Percentiles rank a stretch among this genome's conserved stretches.
Evolutionary conservation across 495 filamentous ascomycete species (phyloP).

Genomic region (Lindgomyces ingoldianus): DNA sequence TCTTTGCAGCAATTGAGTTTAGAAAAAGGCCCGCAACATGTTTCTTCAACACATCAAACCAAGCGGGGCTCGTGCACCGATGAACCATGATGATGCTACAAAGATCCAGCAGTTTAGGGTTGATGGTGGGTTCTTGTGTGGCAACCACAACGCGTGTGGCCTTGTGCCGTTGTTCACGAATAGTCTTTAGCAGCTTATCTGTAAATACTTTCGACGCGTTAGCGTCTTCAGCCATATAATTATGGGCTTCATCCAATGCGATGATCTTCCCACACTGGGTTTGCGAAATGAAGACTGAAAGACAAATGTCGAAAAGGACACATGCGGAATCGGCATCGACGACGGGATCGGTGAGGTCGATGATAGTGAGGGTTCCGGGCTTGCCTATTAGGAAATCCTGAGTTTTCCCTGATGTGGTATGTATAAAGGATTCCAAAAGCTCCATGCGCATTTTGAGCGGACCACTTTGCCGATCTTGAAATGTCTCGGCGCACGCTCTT

Average conservation of each 20-base stretch:
- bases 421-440: constrained; percentile 50
- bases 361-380: constrained; percentile 64
- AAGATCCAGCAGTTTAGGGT: constrained; percentile 65
- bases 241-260: constrained; percentile 62
- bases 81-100: constrained; percentile 76
- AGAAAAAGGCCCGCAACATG: constrained; percentile 54
- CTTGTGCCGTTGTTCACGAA: constrained; percentile 71
- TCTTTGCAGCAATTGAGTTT: too few species aligned
- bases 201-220: constrained; percentile 55
- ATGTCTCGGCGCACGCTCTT: constrained; percentile 20
- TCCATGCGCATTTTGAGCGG: constrained; percentile 48
- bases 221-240: constrained; percentile 55
- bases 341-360: constrained; percentile 74
- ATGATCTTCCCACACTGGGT: constrained; percentile 51
- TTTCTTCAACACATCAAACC: constrained; percentile 60
- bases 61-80: constrained; percentile 69
- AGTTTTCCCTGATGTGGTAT: background rate
- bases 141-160: constrained; percentile 68
- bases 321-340: constrained; percentile 66
- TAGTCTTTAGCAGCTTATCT: constrained; percentile 61
- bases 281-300: constrained; percentile 16
- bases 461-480: constrained; percentile 41
- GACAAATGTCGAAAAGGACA: constrained; percentile 66
- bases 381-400: constrained; percentile 39
- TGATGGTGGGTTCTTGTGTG: constrained; percentile 79